Conservation (phyloP, 2,329 filamentous ascomycete genomes). For the Podosphaera xanthii region DNA sequence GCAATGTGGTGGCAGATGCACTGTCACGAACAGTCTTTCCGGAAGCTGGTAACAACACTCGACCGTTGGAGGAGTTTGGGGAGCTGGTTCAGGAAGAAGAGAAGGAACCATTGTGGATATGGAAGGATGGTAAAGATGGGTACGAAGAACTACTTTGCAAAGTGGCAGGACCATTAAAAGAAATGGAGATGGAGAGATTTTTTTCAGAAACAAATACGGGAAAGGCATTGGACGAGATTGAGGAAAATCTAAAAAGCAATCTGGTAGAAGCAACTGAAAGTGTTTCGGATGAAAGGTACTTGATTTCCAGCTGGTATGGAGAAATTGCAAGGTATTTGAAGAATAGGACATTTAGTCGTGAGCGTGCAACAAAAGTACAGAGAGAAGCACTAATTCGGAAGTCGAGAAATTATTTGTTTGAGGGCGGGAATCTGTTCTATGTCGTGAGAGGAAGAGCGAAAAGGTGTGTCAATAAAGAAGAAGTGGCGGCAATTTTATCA, state of each 20-base stretch:
- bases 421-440: background rate
- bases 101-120: background rate
- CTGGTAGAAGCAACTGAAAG: no score
- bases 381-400: background rate
- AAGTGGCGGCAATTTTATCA: background rate
- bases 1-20: background rate
- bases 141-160: background rate
- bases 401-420: background rate
- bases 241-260: no score
- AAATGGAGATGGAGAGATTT: no score
- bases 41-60: background rate
- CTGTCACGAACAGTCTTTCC: background rate
- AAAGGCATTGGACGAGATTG: no score
- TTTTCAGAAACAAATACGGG: no score
- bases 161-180: no score
- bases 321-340: background rate
- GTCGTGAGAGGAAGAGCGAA: background rate
- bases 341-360: background rate
- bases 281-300: no score
- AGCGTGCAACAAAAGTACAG: background rate
- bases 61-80: background rate
- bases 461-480: background rate
- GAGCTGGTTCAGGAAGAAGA: background rate
- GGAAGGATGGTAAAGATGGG: background rate
- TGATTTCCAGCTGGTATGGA: no score